Conservation (phyloP, 75 land plant species). For the Cryptomeria japonica region DNA sequence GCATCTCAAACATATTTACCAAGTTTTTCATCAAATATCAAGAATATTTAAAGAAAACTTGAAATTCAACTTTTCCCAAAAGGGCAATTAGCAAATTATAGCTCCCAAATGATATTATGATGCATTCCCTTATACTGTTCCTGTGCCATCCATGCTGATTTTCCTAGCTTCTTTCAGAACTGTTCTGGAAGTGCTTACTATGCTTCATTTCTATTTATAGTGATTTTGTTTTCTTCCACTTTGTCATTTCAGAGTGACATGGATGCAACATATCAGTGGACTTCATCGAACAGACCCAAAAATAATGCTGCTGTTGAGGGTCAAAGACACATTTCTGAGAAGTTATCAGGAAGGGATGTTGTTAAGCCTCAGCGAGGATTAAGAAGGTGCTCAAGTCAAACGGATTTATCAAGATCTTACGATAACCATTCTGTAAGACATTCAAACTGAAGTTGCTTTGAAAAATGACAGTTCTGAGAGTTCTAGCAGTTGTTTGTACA, state of each 20-base stretch:
- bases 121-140: neutral
- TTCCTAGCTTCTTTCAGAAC: neutral
- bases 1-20: neutral
- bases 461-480: neutral
- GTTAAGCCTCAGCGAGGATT: constrained; percentile 19
- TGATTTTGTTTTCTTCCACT: neutral
- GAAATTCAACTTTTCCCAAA: neutral
- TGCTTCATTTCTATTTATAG: neutral
- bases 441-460: neutral
- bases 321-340: constrained; percentile 5
- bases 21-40: neutral
- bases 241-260: constrained; percentile 34
- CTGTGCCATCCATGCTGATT: neutral
- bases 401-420: constrained; percentile 29
- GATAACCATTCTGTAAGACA: constrained; percentile 29
- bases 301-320: constrained; percentile 6
- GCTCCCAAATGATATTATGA: neutral
- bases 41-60: neutral
- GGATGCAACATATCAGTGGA: constrained; percentile 21
- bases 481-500: neutral
- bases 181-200: neutral
- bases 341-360: constrained; percentile 5
- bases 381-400: constrained; percentile 53
- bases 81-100: neutral
- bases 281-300: constrained; percentile 14